Base-by-base conservation (phyloP, 768 basidiomycete genomes). In the Podaxis sp. region DNA sequence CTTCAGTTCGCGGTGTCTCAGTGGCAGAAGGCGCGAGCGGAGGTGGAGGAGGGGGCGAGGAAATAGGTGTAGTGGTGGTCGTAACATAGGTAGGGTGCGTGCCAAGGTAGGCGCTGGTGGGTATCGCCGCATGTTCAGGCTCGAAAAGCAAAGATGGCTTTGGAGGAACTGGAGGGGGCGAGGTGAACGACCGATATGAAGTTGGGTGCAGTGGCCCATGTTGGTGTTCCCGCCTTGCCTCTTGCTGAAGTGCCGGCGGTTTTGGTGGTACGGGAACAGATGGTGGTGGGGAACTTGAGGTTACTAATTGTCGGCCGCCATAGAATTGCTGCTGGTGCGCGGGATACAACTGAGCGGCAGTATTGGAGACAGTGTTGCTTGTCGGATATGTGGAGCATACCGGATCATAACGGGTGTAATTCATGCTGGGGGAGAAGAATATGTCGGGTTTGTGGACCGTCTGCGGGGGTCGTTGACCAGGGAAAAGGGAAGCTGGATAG, bases 391-490 rank as follows among this genome's bases (percentile, higher is more conserved):
- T 27, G 32, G 50, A n/a, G 50, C 57, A 18, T 40, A 44, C 16
- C 4, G 38, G 25, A 61, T 61, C 53, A 9, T 47, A 54, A 18
- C 35, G 46, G 32, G 52, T 50, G 46, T 47, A 37, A 10, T 61
- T 54, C 59, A 54, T 61, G 53, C 35, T 35, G 1, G 42, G 40
- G n/a, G 59, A 55, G 58, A 72, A 74, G 62, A 70, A 71, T 42
- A 71, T 46, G 62, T 76, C 72, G 23, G 73, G 61, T 27, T 68
- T 69, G 59, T 74, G 73, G 13, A 72, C 66, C 38, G 73, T 72
- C 51, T 71, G 71, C 11, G 73, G 72, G 27, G 56, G 37, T 18
- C 67, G 64, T 57, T 70, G 65, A 21, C 68, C 68, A 54, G 73
- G 67, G 50, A 68, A 70, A 38, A 74, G 65, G 9, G 67, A 61